Evolutionary conservation across 441 rosid species (phyloP).

Genomic region (Isatis lusitanica): DNA sequence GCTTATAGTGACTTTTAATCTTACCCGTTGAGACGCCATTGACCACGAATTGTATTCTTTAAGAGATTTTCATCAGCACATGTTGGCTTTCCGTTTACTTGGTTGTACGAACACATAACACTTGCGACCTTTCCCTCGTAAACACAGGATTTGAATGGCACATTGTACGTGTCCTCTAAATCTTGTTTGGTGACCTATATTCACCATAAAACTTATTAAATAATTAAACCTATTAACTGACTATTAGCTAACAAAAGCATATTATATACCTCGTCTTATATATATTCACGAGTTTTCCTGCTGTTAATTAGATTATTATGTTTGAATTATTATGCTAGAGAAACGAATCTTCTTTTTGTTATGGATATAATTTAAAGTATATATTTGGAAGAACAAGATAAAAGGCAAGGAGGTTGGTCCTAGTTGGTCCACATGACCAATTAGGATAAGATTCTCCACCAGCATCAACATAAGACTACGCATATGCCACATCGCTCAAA

Average conservation of each 20-base stretch:
- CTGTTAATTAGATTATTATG: conserved; percentile 4
- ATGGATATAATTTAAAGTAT: background rate
- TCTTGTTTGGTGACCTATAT: conserved; percentile 67
- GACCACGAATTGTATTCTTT: conserved; percentile 61
- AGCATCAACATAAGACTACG: conserved; percentile 20
- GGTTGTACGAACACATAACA: conserved; percentile 81
- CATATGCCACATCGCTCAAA: conserved; percentile 28
- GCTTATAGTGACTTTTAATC: conserved; percentile 15
- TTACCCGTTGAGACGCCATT: conserved; percentile 69
- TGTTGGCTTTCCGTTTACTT: conserved; percentile 73
- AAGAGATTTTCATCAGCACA: conserved; percentile 70
- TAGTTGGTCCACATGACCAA: conserved; percentile 36
- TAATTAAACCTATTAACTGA: background rate
- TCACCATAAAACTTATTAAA: background rate
- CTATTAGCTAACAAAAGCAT: conserved; percentile 12
- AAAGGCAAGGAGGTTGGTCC: conserved; percentile 23
- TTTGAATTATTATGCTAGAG: background rate
- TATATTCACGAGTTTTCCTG: background rate
- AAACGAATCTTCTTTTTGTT: background rate
- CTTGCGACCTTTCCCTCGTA: conserved; percentile 67
- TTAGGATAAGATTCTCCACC: conserved; percentile 37
- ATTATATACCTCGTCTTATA: background rate
- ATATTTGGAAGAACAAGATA: conserved; percentile 21
- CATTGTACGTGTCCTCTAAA: conserved; percentile 64
- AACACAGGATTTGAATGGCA: conserved; percentile 71